phyloP scores from a whole-genome alignment of 345 rosid genomes.

The Kernera saxatilis region DNA sequence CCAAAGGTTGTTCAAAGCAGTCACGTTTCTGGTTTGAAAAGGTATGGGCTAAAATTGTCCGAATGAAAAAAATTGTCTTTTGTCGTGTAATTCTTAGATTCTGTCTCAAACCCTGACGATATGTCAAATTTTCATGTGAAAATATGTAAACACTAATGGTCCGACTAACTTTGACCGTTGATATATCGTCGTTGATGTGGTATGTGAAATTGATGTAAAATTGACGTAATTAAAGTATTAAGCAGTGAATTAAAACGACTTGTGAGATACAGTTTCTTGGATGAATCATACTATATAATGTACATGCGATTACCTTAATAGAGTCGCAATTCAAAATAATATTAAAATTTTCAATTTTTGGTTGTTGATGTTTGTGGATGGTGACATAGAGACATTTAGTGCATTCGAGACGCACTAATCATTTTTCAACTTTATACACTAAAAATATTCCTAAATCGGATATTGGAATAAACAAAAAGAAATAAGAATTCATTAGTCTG shows the following conservation, averaged over 20 bases:
- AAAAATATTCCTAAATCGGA: neutral
- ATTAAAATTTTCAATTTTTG: neutral
- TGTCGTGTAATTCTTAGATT: slow-evolving; percentile 30
- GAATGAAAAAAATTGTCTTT: slow-evolving; percentile 27
- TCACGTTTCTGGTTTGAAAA: slow-evolving; percentile 16
- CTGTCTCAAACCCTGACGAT: slow-evolving; percentile 19
- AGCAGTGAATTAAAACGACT: neutral
- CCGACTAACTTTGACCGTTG: slow-evolving; percentile 5
- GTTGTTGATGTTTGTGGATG: neutral
- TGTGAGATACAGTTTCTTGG: neutral
- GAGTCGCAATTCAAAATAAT: neutral
- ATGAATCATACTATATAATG: neutral
- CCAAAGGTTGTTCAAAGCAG: slow-evolving; percentile 3
- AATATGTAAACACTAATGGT: neutral
- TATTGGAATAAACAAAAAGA: neutral
- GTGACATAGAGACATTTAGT: slow-evolving; percentile 9
- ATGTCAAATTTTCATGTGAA: slow-evolving; percentile 25
- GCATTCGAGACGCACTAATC: slow-evolving; percentile 11
- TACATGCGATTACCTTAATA: neutral
- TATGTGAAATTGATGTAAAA: neutral
- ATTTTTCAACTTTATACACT: slow-evolving; percentile 8
- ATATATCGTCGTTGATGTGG: slow-evolving; percentile 14
- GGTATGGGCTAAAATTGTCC: slow-evolving; percentile 32
- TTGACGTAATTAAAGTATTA: neutral
- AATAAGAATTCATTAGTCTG: neutral